A percentile compares a stretch with the other conserved stretches of the same genome.
phyloP scores from a whole-genome alignment of 805 yeast species.

The Candida krabiensis region DNA sequence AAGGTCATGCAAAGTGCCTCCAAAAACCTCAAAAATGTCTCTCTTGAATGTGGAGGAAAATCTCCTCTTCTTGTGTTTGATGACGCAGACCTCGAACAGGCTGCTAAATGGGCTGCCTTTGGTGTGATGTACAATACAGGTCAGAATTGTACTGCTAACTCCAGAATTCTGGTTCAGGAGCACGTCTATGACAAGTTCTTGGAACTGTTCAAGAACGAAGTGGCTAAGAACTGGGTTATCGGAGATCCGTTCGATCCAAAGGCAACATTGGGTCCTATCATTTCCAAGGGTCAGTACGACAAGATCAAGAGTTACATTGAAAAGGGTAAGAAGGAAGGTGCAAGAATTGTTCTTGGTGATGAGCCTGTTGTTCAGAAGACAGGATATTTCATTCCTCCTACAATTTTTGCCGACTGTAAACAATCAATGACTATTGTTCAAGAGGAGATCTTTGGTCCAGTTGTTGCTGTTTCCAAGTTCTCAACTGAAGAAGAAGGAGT shows the following conservation, averaged over 20 bases:
- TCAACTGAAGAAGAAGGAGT: constrained; percentile 66
- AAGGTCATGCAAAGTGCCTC: constrained; percentile 64
- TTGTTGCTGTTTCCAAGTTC: constrained; percentile 68
- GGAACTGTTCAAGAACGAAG: constrained; percentile 41
- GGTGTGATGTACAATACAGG: constrained; percentile 68
- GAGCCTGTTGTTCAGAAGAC: constrained; percentile 39
- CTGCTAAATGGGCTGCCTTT: constrained; percentile 65
- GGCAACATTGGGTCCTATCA: constrained; percentile 61
- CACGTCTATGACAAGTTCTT: constrained; percentile 55
- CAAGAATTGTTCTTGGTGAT: constrained; percentile 45
- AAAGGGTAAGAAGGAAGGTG: constrained; percentile 49
- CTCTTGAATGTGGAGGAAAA: constrained; percentile 74
- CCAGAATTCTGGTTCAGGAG: constrained; percentile 61
- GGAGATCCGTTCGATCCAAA: constrained; percentile 52
- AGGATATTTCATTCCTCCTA: constrained; percentile 75
- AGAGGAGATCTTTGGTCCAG: constrained; percentile 91
- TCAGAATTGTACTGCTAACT: constrained; percentile 68
- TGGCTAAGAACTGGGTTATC: constrained; percentile 49
- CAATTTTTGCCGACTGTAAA: constrained; percentile 70
- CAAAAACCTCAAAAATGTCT: constrained; percentile 58
- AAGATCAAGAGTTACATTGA: constrained; percentile 47
- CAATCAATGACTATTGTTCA: constrained; percentile 63
- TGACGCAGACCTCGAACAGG: constrained; percentile 65
- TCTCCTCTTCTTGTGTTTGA: constrained; percentile 62
- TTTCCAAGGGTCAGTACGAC: constrained; percentile 56